phyloP scores from a whole-genome alignment of 2,329 filamentous ascomycete species.

The Cryphonectria japonica region DNA sequence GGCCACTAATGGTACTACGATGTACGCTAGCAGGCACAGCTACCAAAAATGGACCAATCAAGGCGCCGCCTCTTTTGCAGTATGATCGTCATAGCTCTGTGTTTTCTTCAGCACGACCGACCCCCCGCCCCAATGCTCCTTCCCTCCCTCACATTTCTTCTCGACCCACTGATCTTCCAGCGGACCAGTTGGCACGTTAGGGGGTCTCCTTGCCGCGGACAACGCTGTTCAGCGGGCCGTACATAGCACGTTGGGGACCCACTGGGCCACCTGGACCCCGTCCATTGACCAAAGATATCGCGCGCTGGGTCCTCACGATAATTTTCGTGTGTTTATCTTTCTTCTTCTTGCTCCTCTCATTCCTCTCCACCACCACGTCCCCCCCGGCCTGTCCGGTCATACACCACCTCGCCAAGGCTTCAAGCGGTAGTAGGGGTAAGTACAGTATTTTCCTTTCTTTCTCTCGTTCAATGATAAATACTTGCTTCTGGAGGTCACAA shows the following conservation, averaged over 20 bases:
- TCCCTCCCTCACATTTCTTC: neutral
- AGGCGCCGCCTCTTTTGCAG: neutral
- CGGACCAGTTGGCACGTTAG: neutral
- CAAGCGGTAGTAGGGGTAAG: conserved; percentile 7
- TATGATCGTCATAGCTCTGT: conserved; percentile 2
- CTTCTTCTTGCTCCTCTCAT: neutral
- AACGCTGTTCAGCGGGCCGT: conserved; percentile 1
- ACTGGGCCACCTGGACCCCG: conserved; percentile 4
- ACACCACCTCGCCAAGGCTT: neutral
- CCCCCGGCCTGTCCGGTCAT: conserved; percentile 6
- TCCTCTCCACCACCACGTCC: neutral
- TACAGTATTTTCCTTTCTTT: neutral
- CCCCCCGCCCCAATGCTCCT: neutral
- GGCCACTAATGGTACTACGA: neutral
- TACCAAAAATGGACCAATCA: neutral
- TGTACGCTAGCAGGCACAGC: neutral
- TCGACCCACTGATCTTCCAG: conserved; percentile 7
- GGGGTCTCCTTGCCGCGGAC: neutral
- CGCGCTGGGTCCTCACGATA: conserved; percentile 4
- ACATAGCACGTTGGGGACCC: conserved; percentile 1
- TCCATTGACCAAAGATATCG: conserved; percentile 10
- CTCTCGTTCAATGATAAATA: neutral
- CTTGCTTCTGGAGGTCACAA: neutral
- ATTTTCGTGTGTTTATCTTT: conserved; percentile 3
- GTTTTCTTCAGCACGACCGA: neutral